Base-by-base conservation (phyloP, 495 filamentous ascomycete species). In the Lasiosphaeria ovina region DNA sequence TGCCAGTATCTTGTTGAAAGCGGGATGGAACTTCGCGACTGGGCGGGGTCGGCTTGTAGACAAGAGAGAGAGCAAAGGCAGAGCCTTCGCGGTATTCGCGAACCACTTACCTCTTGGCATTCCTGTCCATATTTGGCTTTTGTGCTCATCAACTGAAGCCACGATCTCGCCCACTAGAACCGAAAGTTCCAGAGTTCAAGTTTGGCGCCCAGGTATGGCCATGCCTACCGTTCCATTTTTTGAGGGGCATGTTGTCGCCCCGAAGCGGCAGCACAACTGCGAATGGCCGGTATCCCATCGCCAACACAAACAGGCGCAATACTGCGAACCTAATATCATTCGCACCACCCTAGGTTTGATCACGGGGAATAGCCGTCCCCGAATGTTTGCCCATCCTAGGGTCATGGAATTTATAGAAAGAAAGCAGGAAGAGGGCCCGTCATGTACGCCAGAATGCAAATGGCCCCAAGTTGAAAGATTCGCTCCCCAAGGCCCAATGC, bases 201-300 rank as follows among this genome's bases (percentile, higher is more conserved):
- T 24, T 24, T 24, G 24, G 24, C 24, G 24, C 2, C 24, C 24
- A 24, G 24, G 24, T 24, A 24, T 24, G 24, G 24, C 44, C 11
- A 14, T 47, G 16, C 44, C 44, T n/a, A n/a, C 5, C 44, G 5
- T 47, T 47, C 12, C 44, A 47, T 47, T n/a, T 47, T 9, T 24
- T 24, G 24, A 24, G 12, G 11, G 44, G 44, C 38, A 9, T 9
- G 44, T 47, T n/a, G 44, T n/a, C 5, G 49, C 32, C 49, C 17
- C 12, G 49, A 51, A 10, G 4, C 49, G 32, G 49, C 49, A 51
- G 12, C 49, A 51, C 49, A 31, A 24, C 49, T 5, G 49, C 49
- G 24, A 51, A 51, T 35, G 32, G 49, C 49, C 44, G n/a, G 49
- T 45, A 45, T 32, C 49, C 17, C 49, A 51, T 51, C 49, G 6